phyloP scores from a whole-genome alignment of 805 yeast species.

The Schizosaccharomyces osmophilus region DNA sequence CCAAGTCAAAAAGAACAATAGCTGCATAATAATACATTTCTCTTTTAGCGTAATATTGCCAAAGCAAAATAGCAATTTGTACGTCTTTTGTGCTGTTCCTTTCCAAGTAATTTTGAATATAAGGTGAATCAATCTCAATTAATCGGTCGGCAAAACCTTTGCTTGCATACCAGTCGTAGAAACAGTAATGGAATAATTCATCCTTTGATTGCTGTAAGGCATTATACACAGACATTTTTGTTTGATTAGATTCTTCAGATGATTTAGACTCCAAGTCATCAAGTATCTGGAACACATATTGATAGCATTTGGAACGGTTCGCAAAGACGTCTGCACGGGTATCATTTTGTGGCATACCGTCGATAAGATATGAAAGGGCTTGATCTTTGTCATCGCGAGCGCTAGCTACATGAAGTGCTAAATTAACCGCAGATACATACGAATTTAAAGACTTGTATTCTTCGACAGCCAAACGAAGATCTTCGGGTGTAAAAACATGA shows the following conservation, averaged over 20 bases:
- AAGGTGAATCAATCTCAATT: conserved; percentile 60
- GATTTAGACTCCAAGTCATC: conserved; percentile 42
- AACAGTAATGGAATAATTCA: conserved; percentile 68
- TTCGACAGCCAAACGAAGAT: conserved; percentile 53
- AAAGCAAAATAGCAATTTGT: conserved; percentile 55
- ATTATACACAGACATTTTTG: conserved; percentile 24
- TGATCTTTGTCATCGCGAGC: conserved; percentile 37
- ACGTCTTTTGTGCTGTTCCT: conserved; percentile 25
- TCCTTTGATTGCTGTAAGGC: conserved; percentile 54
- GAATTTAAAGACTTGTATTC: conserved; percentile 57
- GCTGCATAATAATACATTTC: conserved; percentile 70
- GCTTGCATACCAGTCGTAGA: conserved; percentile 74
- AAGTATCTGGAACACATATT: conserved; percentile 49
- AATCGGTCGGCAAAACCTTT: conserved; percentile 58
- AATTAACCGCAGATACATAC: conserved; percentile 66
- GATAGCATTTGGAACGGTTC: conserved; percentile 36
- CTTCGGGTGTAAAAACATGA: conserved; percentile 52
- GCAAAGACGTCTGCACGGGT: conserved; percentile 26
- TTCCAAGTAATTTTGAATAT: conserved; percentile 49
- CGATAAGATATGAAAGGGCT: conserved; percentile 32
- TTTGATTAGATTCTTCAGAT: conserved; percentile 15
- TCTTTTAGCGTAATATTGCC: conserved; percentile 72
- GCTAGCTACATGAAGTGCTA: conserved; percentile 51
- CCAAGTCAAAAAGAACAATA: conserved; percentile 42
- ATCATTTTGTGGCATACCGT: conserved; percentile 25